Conservation (phyloP, 305 asterid genomes). For the Solanum hybrid region DNA sequence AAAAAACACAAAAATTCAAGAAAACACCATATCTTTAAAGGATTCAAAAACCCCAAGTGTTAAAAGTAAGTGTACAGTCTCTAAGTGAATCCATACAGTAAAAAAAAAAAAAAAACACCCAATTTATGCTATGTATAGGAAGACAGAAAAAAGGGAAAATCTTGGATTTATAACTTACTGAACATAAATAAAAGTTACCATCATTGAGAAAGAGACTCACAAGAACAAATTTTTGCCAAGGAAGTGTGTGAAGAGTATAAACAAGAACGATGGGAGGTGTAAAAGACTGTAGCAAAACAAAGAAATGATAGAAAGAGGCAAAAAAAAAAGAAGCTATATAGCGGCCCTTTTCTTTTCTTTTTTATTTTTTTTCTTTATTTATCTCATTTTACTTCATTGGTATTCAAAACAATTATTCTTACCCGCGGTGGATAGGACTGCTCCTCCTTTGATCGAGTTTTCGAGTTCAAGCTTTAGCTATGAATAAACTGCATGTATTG, state of each 20-base stretch:
- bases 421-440: neutral
- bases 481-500: neutral
- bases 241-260: neutral
- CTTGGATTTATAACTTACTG: neutral
- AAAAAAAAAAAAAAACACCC: neutral
- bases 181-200: neutral
- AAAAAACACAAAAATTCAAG: neutral
- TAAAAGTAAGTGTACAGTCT: neutral
- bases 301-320: neutral
- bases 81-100: neutral
- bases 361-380: neutral
- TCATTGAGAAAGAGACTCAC: neutral
- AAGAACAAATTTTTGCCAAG: neutral
- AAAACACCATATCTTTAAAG: neutral
- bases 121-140: neutral
- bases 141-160: neutral
- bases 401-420: neutral
- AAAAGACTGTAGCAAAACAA: neutral
- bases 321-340: neutral
- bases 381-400: neutral
- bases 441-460: neutral
- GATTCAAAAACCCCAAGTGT: neutral
- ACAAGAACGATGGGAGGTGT: neutral
- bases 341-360: neutral
- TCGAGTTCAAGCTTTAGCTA: neutral